Base-by-base conservation (phyloP, 371 early-diverging fungal genomes). In the Mitosporidium daphniae region DNA sequence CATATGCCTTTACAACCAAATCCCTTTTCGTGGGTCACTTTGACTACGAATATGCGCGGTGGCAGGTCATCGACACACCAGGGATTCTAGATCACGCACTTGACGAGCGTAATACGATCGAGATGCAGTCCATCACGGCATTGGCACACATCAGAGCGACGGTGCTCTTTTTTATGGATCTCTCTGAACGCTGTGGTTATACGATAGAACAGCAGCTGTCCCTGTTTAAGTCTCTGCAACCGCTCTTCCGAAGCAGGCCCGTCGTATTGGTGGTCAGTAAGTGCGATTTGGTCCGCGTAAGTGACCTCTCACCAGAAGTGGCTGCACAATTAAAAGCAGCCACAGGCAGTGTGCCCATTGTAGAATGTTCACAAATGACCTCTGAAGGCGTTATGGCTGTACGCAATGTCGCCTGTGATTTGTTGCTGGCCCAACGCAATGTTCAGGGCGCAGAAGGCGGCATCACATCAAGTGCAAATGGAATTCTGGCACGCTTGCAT, bases 1-100 rank as follows among this genome's bases (percentile, higher is more conserved):
- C 95, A 9, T 99, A 97, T 46, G 97, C 99, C 14, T 99, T 99
- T 56, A 99, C 99, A 18, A 99, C 99, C 29, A 91, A 97, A 53
- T 77, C 75, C 8, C 55, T 99, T 32, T 97, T 89, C 52, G 95
- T 99, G 14, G 99, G 98, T 21, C 99, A 99, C 45, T 94, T 97
- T 89, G 95, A 95, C 47, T 91, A 95, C 63, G 75, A 86, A 44
- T 82, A 95, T 47, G 55, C 94, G 46, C 55, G 89, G 44, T 99
- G 93, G 93, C 98, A 99, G 51, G 66, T 56, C 24, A 86, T 99
- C 32, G 99, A 99, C 47, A 99, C 99, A 8, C 99, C 99, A 4
- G 99, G 99, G 37, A 84, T 99, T 40, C 54, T 99, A 30, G 97
- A 99, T 52, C 95, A 93, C 43, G 82, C 91, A 15, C 56, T 99